phyloP scores from a whole-genome alignment of 805 yeast species.

The Danielozyma ontarioensis region DNA sequence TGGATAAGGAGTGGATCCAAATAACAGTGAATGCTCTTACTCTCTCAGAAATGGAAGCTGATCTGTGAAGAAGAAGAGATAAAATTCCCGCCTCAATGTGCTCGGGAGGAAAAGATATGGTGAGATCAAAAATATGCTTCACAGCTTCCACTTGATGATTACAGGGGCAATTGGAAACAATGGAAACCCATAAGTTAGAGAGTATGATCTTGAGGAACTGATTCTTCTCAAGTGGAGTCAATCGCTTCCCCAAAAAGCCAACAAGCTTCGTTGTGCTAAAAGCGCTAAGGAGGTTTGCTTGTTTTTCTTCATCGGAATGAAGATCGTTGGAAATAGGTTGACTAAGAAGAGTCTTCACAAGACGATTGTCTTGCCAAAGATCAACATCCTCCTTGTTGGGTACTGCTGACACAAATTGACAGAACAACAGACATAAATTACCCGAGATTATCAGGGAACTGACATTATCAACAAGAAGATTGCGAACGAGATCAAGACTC shows the following conservation, averaged over 20 bases:
- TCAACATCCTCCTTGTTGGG: constrained; percentile 11
- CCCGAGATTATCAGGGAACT: constrained; percentile 9
- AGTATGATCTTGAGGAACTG: constrained; percentile 37
- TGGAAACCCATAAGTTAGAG: constrained; percentile 49
- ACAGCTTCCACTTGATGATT: constrained; percentile 67
- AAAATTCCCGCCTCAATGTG: constrained; percentile 73
- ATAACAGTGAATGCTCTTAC: constrained; percentile 55
- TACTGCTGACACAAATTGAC: constrained; percentile 14
- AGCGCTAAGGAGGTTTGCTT: constrained; percentile 21
- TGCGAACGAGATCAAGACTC: constrained; percentile 12
- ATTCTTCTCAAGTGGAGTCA: constrained; percentile 28
- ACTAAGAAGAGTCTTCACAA: constrained; percentile 4
- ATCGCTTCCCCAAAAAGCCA: constrained; percentile 23
- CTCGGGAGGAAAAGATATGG: constrained; percentile 44
- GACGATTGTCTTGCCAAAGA: constrained; percentile 3
- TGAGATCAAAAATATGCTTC: constrained; percentile 57
- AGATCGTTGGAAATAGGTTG: constrained; percentile 5
- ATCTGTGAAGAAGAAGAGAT: constrained; percentile 41
- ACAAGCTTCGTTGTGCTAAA: constrained; percentile 42
- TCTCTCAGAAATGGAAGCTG: constrained; percentile 20
- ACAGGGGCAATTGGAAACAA: constrained; percentile 44
- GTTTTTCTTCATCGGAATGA: constrained; percentile 2
- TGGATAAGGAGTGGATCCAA: constrained; percentile 66
- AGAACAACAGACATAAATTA: constrained; percentile 14
- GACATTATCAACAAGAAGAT: constrained; percentile 12